Evolutionary conservation across 148 eudicot genomes (phyloP), one percentile per base, ranked within the genome.

Genomic region (Cornus kousa): DNA sequence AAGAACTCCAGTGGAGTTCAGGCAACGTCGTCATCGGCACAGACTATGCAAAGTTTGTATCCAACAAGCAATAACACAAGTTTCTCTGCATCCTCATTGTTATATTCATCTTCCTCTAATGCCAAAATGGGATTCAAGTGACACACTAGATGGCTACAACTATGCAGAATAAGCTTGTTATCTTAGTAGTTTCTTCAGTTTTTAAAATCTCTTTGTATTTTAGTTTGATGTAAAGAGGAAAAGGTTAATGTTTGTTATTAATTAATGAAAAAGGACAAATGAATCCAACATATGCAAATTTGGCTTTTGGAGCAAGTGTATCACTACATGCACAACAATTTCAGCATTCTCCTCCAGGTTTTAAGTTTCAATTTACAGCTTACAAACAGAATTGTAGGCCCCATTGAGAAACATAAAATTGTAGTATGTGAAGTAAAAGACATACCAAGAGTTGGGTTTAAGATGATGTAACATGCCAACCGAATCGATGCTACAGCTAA

Each of bases 31-130:
- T 79, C 88, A 70, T 81, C 89, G 46, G 74, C 64, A 14, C 80
- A 76, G 13, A 72, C 72, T 22, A 69, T 76, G 70, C 84, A 72
- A 68, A 84, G 77, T 22, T 71, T 84, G 83, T 86, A 71, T 39
- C 76, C 74, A 2, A 77, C 74, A 73, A 87, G 86, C 80, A 86
- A 80, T 67, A 82, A 86, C 71, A 83, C 89, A 48, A 89, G 89
- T 82, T 89, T 87, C 80, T 87, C 92, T 9, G 86, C 86, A 23
- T 86, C 92, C 53, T 85, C 90, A 23, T 85, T 87, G 84, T 86
- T 89, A 19, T 86, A 87, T 77, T 86, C 92, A 77, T 82, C 88
- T 76, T 76, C 83, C 43, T 82, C 86, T 68, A 64, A 71, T 73
- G 77, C 71, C 73, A 85, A 76, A 76, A 50, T 77, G 68, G 76